These are phyloP conservation scores for Jatropha podagrica DNA, from an alignment of 441 rosid genomes.

Conservation along the genomic window DNA sequence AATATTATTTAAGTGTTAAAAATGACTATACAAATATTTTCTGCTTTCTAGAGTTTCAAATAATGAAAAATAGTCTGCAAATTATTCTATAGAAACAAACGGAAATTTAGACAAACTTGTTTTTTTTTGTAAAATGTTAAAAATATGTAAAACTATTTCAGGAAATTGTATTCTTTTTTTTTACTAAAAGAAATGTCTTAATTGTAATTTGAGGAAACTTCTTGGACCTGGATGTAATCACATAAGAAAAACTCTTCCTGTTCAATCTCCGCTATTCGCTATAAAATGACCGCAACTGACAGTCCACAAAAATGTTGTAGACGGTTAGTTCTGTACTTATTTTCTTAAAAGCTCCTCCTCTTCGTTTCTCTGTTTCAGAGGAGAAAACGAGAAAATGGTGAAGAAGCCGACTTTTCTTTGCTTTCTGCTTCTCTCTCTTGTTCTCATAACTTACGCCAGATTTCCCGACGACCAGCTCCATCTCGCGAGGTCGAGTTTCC, in stretches of 20 bases:
- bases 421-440: conserved; percentile 28
- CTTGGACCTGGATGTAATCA: too few relatives aligned
- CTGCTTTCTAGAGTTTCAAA: too few relatives aligned
- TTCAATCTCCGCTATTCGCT: not conserved
- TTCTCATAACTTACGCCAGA: conserved; percentile 5
- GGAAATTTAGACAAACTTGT: too few relatives aligned
- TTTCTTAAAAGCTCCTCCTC: not conserved
- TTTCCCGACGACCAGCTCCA: not conserved
- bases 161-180: too few relatives aligned
- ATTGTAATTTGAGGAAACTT: too few relatives aligned
- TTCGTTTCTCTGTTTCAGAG: not conserved
- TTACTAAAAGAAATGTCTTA: too few relatives aligned
- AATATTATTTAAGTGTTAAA: too few relatives aligned
- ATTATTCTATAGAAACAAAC: too few relatives aligned
- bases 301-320: not conserved
- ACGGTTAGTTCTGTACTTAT: conserved; percentile 15
- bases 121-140: too few relatives aligned
- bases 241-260: not conserved
- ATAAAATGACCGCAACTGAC: conserved; percentile 13
- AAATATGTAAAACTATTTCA: too few relatives aligned
- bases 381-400: conserved; percentile 40
- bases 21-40: too few relatives aligned
- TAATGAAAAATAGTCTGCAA: too few relatives aligned
- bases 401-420: conserved; percentile 23
- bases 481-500: conserved; percentile 42